Evolutionary conservation across 768 basidiomycete species (phyloP).

Genomic region (Suillus brevipes): DNA sequence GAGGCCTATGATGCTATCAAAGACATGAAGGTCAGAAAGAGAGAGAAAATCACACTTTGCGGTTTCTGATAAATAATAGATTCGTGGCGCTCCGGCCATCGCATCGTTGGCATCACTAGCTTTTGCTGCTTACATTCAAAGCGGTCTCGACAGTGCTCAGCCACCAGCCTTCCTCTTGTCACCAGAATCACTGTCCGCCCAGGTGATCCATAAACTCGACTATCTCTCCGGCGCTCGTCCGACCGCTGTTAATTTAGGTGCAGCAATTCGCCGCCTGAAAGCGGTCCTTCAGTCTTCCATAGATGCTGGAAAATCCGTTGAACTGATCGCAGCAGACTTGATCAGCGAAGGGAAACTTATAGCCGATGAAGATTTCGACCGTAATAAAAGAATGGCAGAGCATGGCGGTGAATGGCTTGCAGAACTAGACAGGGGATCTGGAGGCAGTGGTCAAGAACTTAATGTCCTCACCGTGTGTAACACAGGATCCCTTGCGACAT

Average conservation of each 20-base stretch:
- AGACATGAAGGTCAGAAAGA: conserved; percentile 76
- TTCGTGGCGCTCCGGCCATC: conserved; percentile 93
- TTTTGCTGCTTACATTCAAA: conserved; percentile 63
- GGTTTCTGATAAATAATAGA: conserved; percentile 39
- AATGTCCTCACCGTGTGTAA: conserved; percentile 95
- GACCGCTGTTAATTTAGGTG: conserved; percentile 93
- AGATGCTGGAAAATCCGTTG: conserved; percentile 42
- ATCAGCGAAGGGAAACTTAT: conserved; percentile 71
- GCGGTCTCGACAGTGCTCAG: conserved; percentile 46
- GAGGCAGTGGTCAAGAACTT: conserved; percentile 47
- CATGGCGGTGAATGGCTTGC: conserved; percentile 87
- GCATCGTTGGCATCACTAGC: conserved; percentile 88
- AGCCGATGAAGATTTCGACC: conserved; percentile 83
- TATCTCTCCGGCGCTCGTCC: conserved; percentile 88
- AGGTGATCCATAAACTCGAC: conserved; percentile 61
- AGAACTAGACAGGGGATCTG: conserved; percentile 43
- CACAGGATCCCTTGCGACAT: conserved; percentile 95
- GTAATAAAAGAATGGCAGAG: conserved; percentile 84
- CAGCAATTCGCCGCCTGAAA: conserved; percentile 74
- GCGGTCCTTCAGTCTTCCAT: conserved; percentile 41
- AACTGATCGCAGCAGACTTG: conserved; percentile 55
- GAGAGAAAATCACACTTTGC: not conserved
- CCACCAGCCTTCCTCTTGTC: conserved; percentile 58
- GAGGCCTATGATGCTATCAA: conserved; percentile 94
- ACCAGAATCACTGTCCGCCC: conserved; percentile 46